Percentiles rank a stretch among this genome's conserved stretches.
These are phyloP conservation scores for Sugiyamaella floridensis DNA, from an alignment of 805 yeast species.

Conservation along the genomic window DNA sequence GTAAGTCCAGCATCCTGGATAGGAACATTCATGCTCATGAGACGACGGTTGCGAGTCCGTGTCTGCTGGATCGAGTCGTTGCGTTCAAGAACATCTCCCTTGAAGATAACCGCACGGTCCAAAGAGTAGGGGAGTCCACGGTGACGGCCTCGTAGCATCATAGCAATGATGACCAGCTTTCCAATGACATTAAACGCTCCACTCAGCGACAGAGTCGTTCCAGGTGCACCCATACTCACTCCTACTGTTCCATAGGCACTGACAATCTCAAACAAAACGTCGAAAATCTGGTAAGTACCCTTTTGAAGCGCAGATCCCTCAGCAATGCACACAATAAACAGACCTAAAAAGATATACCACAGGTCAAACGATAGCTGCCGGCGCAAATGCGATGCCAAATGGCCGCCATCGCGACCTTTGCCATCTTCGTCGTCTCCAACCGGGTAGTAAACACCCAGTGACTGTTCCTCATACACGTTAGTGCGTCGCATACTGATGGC, in stretches of 20 bases:
- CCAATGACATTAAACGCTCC: slow-evolving; percentile 66
- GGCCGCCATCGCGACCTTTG: slow-evolving; percentile 47
- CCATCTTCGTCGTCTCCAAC: slow-evolving; percentile 31
- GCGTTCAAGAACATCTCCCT: slow-evolving; percentile 45
- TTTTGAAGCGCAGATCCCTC: slow-evolving; percentile 60
- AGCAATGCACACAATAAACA: slow-evolving; percentile 79
- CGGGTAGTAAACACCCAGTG: slow-evolving; percentile 76
- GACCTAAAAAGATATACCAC: slow-evolving; percentile 85
- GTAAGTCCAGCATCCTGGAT: slow-evolving; percentile 3
- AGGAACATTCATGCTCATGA: slow-evolving; percentile 14
- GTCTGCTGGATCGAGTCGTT: slow-evolving; percentile 17
- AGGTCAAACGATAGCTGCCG: slow-evolving; percentile 88
- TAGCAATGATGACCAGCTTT: slow-evolving; percentile 76
- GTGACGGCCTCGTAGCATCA: slow-evolving; percentile 92
- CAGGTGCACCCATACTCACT: slow-evolving; percentile 76
- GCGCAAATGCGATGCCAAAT: slow-evolving; percentile 80
- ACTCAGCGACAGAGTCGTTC: slow-evolving; percentile 58
- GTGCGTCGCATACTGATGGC: slow-evolving; percentile 96
- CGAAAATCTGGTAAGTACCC: slow-evolving; percentile 57
- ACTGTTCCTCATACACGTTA: slow-evolving; percentile 95
- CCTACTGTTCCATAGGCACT: slow-evolving; percentile 98
- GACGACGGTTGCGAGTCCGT: slow-evolving; percentile 9
- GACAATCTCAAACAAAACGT: slow-evolving; percentile 76
- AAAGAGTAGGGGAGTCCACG: slow-evolving; percentile 92
- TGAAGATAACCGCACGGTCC: slow-evolving; percentile 89